A percentile compares a stretch with the other conserved stretches of the same genome.
These are phyloP conservation scores for Chlamydomonas applanata DNA, from an alignment of 139 green algal species.

Conservation along the genomic window DNA sequence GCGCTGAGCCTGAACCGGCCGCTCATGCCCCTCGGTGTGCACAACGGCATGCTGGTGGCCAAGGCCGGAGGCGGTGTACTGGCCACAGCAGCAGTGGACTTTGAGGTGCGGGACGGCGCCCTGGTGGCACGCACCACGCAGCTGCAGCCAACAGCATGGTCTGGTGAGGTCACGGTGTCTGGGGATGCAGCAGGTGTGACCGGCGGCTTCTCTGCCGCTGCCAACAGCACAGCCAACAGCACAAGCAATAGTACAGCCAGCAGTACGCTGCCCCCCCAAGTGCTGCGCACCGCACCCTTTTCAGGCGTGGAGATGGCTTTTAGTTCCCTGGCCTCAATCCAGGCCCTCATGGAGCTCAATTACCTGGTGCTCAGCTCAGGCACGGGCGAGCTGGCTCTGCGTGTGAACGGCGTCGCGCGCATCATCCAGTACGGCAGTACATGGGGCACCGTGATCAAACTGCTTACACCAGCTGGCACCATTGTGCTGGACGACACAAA, in stretches of 20 bases:
- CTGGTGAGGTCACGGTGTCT: too few relatives aligned
- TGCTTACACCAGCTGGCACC: constrained; percentile 6
- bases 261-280: background rate
- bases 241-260: background rate
- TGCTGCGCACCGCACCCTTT: background rate
- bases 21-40: too few relatives aligned
- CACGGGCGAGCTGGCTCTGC: background rate
- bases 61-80: too few relatives aligned
- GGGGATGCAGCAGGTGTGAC: too few relatives aligned
- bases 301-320: background rate
- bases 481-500: constrained; percentile 9
- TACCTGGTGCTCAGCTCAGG: constrained; percentile 4
- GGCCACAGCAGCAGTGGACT: too few relatives aligned
- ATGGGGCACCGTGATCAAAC: background rate
- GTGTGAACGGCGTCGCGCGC: constrained; percentile 1
- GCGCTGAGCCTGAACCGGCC: background rate
- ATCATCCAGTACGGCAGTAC: background rate
- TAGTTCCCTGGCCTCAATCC: background rate
- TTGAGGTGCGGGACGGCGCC: too few relatives aligned
- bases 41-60: too few relatives aligned
- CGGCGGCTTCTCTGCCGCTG: too few relatives aligned
- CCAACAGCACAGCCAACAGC: too few relatives aligned
- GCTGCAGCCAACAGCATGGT: too few relatives aligned
- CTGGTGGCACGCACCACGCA: too few relatives aligned
- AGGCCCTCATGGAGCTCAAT: constrained; percentile 6